These are phyloP conservation scores for Trichothecium sympodiale DNA, from an alignment of 2,329 filamentous ascomycete genomes.

Conservation along the genomic window DNA sequence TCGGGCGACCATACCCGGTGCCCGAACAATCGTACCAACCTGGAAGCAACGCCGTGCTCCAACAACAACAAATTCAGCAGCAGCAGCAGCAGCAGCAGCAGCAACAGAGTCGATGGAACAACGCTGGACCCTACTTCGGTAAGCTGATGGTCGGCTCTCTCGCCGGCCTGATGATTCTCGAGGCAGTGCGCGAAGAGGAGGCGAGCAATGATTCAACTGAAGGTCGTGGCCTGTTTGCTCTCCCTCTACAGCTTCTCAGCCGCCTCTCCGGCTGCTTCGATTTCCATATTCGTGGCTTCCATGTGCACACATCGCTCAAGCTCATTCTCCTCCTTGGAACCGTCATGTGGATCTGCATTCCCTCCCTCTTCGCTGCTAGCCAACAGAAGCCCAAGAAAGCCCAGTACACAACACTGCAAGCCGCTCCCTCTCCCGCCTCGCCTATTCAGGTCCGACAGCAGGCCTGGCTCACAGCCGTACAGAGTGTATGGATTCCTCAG, in stretches of 20 bases:
- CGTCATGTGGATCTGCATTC: conserved; percentile 43
- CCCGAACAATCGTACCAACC: conserved; percentile 34
- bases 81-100: conserved; percentile 34
- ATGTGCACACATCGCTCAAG: conserved; percentile 41
- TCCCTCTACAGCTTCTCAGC: conserved; percentile 49
- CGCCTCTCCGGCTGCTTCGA: conserved; percentile 35
- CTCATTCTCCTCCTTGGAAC: conserved; percentile 40
- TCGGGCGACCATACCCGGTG: conserved; percentile 41
- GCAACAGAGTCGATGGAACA: conserved; percentile 42
- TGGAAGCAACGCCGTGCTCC: conserved; percentile 33
- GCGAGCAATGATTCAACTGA: conserved; percentile 50
- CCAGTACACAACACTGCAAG: conserved; percentile 31
- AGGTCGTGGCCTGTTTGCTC: conserved; percentile 54
- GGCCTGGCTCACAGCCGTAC: conserved; percentile 87
- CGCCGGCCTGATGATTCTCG: conserved; percentile 83
- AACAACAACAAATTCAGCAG: conserved; percentile 37
- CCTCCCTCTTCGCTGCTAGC: conserved; percentile 34
- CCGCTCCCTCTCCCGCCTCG: conserved; percentile 63
- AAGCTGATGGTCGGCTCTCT: conserved; percentile 91
- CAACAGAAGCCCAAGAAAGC: conserved; percentile 40
- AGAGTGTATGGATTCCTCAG: conserved; percentile 82
- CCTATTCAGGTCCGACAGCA: conserved; percentile 77
- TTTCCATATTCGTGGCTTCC: conserved; percentile 43
- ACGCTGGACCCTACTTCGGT: conserved; percentile 44
- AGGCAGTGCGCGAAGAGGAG: conserved; percentile 62